phyloP scores from a whole-genome alignment of 2,329 filamentous ascomycete genomes.

The Chaetothyriales sp. region DNA sequence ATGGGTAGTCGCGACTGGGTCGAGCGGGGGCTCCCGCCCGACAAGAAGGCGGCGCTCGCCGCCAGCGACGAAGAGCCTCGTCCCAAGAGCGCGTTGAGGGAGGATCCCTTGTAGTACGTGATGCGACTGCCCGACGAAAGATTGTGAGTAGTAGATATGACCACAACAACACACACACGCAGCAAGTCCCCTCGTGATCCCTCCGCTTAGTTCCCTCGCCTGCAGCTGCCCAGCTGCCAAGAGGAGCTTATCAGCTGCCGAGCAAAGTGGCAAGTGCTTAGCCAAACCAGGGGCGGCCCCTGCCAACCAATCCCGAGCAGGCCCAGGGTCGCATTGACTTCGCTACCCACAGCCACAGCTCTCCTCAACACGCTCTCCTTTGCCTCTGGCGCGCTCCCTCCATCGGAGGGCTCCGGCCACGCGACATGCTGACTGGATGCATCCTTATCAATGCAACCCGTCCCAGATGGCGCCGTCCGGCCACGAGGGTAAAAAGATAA shows the following conservation, averaged over 20 bases:
- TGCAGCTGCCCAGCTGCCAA: background rate
- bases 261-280: background rate
- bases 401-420: background rate
- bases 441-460: background rate
- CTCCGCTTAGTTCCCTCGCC: background rate
- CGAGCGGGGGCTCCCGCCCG: constrained; percentile 52
- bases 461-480: background rate
- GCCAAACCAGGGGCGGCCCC: background rate
- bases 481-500: background rate
- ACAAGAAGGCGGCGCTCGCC: constrained; percentile 33
- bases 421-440: background rate
- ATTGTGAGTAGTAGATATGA: no score
- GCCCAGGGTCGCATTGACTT: background rate
- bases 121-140: no score
- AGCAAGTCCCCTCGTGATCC: background rate
- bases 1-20: constrained; percentile 97
- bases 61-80: constrained; percentile 9
- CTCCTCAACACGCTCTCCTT: background rate
- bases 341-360: background rate
- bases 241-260: background rate
- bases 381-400: background rate
- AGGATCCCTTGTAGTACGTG: background rate
- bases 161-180: no score
- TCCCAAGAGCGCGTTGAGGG: background rate
- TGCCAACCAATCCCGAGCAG: background rate